A percentile compares a stretch with the other conserved stretches of the same genome.
These are phyloP conservation scores for Pistacia vera DNA, from an alignment of 345 rosid genomes.

Conservation along the genomic window DNA sequence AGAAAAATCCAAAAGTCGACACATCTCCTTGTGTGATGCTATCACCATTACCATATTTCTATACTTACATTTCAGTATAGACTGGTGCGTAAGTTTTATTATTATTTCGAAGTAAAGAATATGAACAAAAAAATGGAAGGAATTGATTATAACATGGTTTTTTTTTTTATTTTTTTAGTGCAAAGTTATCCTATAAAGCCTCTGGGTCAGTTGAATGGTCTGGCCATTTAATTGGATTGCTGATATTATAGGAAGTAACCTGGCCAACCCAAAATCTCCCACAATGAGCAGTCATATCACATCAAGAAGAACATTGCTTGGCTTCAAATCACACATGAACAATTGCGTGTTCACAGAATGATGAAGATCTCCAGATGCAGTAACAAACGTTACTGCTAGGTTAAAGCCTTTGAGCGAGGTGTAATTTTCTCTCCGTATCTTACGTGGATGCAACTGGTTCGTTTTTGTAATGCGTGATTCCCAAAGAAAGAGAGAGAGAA, in stretches of 20 bases:
- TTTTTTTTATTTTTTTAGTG: too few relatives aligned
- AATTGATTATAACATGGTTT: constrained; percentile 15
- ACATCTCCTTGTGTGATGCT: constrained; percentile 13
- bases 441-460: constrained; percentile 26
- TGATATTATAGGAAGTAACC: neutral
- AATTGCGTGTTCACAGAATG: constrained; percentile 7
- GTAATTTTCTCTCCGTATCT: neutral
- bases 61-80: neutral
- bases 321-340: too few relatives aligned
- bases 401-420: neutral
- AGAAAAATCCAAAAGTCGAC: constrained; percentile 16
- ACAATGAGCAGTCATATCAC: constrained; percentile 30
- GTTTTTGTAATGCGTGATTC: too few relatives aligned
- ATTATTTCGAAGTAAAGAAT: constrained; percentile 4
- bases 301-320: constrained; percentile 32
- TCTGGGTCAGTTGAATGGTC: constrained; percentile 7
- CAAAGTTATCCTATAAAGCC: constrained; percentile 25
- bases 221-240: neutral
- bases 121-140: neutral
- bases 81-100: neutral
- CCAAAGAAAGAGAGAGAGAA: constrained; percentile 25
- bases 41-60: constrained; percentile 18
- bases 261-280: constrained; percentile 32
- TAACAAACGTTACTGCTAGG: constrained; percentile 28
- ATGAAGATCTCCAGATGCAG: constrained; percentile 33